A percentile compares a stretch with the other conserved stretches of the same genome.
Conservation (phyloP, 306 rosid species). For the Malus sieversii region DNA sequence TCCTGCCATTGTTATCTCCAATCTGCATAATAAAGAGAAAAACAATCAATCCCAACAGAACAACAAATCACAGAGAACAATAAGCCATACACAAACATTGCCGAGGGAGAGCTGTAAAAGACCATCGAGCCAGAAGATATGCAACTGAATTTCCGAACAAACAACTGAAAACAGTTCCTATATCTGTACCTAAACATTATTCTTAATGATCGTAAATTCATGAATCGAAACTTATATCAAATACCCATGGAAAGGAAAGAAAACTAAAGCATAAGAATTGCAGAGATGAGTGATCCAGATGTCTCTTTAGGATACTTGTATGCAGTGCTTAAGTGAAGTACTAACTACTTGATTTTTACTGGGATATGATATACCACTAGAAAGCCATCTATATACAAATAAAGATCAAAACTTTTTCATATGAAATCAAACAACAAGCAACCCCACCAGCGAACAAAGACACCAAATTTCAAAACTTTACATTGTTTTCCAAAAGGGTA, state of each 20-base stretch:
- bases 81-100: not conserved
- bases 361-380: not conserved
- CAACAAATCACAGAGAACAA: not conserved
- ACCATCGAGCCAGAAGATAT: not conserved
- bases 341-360: not conserved
- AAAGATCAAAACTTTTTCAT: not conserved
- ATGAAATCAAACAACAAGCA: not conserved
- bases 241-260: not conserved
- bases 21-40: constrained; percentile 12
- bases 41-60: not conserved
- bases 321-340: not conserved
- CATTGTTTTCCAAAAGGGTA: not conserved
- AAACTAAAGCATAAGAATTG: not conserved
- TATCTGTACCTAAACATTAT: not conserved
- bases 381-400: not conserved
- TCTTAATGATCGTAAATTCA: not conserved
- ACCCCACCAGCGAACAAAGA: not conserved
- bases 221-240: not conserved
- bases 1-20: constrained; percentile 39
- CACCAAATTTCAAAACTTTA: not conserved
- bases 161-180: not conserved
- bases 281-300: not conserved
- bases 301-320: not conserved
- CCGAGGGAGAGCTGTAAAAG: not conserved
- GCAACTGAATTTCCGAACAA: not conserved